Base-by-base conservation (phyloP, 345 rosid genomes). In the Mercurialis annua region DNA sequence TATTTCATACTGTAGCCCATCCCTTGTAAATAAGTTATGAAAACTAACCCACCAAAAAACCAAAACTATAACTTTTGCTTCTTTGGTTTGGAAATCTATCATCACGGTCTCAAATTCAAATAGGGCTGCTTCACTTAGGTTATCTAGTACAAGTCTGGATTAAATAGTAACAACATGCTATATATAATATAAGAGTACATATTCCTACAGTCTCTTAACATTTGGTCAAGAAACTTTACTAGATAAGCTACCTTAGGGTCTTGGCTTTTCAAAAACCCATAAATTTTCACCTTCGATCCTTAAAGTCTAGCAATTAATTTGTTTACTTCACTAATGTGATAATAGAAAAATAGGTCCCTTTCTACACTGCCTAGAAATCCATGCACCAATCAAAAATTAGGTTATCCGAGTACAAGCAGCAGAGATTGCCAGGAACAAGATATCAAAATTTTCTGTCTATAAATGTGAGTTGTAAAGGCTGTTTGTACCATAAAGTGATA, bases 391-490 rank as follows among this genome's bases (percentile, higher is more conserved):
- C 1, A 56, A 2, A 33, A 7, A 42, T 23, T 20, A 20, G 24
- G 26, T 34, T 17, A 43, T 61, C 65, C 65, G 16, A 24, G 21
- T 7, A 61, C 34, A 23, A 42, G 23, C 24, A 44, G 65, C 16
- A 27, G 65, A 61, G 7, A 61, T 26, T 61, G 65, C 65, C 65
- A 42, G 49, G 64, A 61, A 26, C n/a, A 11, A 43, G 52, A 24
- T 43, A 27, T 51, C 51, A 40, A 42, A n/a, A 12, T 24, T 43
- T 14, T 44, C 6, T n/a, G 23, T 44, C 21, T 15, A 0, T 20
- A 62, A 44, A 60, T 40, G 47, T 15, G 16, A 21, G 47, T 60
- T 23, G 31, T 15, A 30, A 46, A 38, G n/a, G 36, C 65, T 61
- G 33, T n/a, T n/a, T n/a, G n/a, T 29, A 11, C 20, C 14, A 27